Base-by-base conservation (phyloP, 176 grass and related monocot species). In the Eragrostis nindensis region DNA sequence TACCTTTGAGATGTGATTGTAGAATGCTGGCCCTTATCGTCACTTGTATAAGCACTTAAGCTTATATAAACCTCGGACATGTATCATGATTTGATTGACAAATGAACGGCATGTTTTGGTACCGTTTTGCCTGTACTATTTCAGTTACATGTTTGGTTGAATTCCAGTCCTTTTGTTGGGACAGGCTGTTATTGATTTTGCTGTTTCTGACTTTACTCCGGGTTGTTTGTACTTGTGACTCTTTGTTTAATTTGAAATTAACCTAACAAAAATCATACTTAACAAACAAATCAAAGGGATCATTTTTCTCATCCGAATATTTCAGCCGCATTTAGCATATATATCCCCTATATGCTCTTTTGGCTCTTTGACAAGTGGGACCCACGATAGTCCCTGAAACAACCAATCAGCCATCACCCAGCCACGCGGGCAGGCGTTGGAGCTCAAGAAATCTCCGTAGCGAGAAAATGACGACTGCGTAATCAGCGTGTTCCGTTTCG, bases 391-490 rank as follows among this genome's bases (percentile, higher is more conserved):
- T 59, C 9, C 50, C 22, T 14, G 40, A 24, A 61, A 1, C 24
- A 61, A 11, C 65, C 62, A 67, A 22, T 75, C 71, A 66, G 16
- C 39, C 16, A 17, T 59, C 38, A 11, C 24, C 46, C 15, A 19
- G 56, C 60, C 59, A 65, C 61, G 61, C 54, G 13, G 52, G 50
- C 49, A 57, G 38, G 24, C 24, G 2, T 42, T 19, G 17, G 12
- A 22, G 68, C 62, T 46, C 46, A 65, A 42, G 54, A 72, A 78
- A 22, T 79, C 39, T 25, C 32, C 7, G 17, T 40, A 0, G 10
- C 15, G 13, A 56, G 84, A 73, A 86, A 86, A 66, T 17, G 68
- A 86, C 68, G n/a, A n/a, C n/a, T n/a, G 46, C 45, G 17, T 22
- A 79, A 32, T 85, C 83, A 79, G 36, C 75, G 56, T 64, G 50